phyloP scores from a whole-genome alignment of 495 filamentous ascomycete genomes.

The Penicillium psychrofluorescens region DNA sequence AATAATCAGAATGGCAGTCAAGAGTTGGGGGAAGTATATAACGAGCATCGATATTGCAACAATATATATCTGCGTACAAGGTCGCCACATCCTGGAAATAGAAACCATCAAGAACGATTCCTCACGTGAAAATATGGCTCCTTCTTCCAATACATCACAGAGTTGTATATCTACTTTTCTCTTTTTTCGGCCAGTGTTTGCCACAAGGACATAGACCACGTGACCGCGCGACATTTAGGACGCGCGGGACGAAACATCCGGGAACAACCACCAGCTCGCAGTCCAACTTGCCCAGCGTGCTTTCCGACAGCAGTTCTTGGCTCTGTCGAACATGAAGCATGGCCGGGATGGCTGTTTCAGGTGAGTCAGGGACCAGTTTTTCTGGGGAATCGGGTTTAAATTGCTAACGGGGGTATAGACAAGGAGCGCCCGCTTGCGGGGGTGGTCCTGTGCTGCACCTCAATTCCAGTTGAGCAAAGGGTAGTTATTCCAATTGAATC shows the following conservation, averaged over 20 bases:
- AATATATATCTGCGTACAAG: too few relatives aligned
- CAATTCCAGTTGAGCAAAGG: slow-evolving; percentile 70
- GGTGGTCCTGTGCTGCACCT: slow-evolving; percentile 87
- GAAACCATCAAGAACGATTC: too few relatives aligned
- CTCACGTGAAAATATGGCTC: too few relatives aligned
- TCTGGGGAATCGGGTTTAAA: background rate
- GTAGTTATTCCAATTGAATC: slow-evolving; percentile 29
- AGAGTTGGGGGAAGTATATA: too few relatives aligned
- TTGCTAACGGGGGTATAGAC: slow-evolving; percentile 23
- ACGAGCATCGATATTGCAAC: too few relatives aligned
- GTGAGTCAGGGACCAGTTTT: slow-evolving; percentile 14
- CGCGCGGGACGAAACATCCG: slow-evolving; percentile 9
- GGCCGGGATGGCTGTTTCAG: slow-evolving; percentile 28
- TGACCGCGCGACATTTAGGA: slow-evolving; percentile 11
- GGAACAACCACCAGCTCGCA: slow-evolving; percentile 1
- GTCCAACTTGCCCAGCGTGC: background rate
- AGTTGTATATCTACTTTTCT: background rate
- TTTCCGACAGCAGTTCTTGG: background rate
- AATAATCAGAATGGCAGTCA: too few relatives aligned
- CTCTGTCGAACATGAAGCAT: slow-evolving; percentile 36
- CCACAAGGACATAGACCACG: slow-evolving; percentile 5
- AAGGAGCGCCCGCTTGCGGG: slow-evolving; percentile 64
- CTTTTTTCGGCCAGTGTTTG: background rate
- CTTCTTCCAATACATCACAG: background rate
- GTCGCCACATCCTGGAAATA: too few relatives aligned